phyloP scores from a whole-genome alignment of 192 early-diverging fungal genomes.

The Bifiguratus adelaidae region DNA sequence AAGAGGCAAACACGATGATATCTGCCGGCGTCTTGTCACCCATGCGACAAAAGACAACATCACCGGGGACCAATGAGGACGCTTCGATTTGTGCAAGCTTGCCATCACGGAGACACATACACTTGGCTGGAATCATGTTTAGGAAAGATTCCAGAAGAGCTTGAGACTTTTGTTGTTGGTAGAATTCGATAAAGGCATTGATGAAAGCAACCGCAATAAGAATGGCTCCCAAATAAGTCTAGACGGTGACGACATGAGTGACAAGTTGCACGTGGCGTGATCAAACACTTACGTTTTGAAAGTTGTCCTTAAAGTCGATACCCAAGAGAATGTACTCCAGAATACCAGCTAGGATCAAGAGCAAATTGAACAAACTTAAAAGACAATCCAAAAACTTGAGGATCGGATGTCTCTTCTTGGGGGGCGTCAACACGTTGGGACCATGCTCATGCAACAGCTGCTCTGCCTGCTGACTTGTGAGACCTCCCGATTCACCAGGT shows the following conservation, averaged over 20 bases:
- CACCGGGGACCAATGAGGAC: conserved; percentile 69
- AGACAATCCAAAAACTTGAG: conserved; percentile 70
- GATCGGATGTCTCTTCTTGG: conserved; percentile 67
- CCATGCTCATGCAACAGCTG: conserved; percentile 61
- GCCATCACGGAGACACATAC: conserved; percentile 69
- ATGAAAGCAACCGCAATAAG: conserved; percentile 79
- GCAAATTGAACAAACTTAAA: conserved; percentile 74
- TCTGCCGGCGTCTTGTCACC: conserved; percentile 97
- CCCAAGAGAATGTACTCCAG: conserved; percentile 69
- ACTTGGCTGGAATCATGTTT: conserved; percentile 82
- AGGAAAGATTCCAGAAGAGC: conserved; percentile 86
- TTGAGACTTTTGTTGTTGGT: conserved; percentile 82
- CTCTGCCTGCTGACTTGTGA: conserved; percentile 48
- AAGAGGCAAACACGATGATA: conserved; percentile 63
- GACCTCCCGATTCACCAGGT: conserved; percentile 58
- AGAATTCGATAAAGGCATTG: conserved; percentile 90
- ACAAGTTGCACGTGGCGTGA: background rate
- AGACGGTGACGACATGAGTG: conserved; percentile 5
- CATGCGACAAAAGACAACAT: conserved; percentile 80
- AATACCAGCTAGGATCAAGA: conserved; percentile 77
- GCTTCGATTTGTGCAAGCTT: conserved; percentile 58
- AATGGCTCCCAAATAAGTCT: conserved; percentile 86
- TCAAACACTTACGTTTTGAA: conserved; percentile 53
- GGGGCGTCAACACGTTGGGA: conserved; percentile 80
- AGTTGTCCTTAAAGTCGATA: conserved; percentile 69